Evolutionary conservation across 2,329 filamentous ascomycete species (phyloP), one percentile per base, ranked within the genome.

Genomic region (Cucurbitaria berberidis): DNA sequence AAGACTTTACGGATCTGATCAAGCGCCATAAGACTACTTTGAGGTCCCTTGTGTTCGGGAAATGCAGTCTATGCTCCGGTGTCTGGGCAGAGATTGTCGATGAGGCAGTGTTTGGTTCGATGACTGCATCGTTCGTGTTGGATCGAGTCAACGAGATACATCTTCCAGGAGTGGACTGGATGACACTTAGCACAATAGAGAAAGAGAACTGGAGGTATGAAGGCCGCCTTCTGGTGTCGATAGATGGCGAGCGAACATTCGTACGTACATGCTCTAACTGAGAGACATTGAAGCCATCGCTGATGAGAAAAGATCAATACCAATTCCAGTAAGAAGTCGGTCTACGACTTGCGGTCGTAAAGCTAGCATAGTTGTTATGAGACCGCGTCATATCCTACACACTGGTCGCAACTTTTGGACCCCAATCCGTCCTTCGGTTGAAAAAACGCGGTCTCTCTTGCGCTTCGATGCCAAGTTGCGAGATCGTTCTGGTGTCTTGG

Each of bases 61-160:
- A 45, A 13, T 69, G 52, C 40, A 59, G 54, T 36, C 49, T 72
- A 2, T 27, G 41, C 6, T 29, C 45, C 8, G 68, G 68, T 9
- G 9, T 32, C 2, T 72, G 70, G 68, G 58, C 61, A 7, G 62
- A 67, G 11, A 16, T 72, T 19, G 66, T 70, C 1, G 63, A 70
- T 22, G 59, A 70, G 19, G 59, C 70, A 5, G 34, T 70, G 3
- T 60, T 59, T 19, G 53, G 49, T 16, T 59, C 67, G 1, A 47
- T 39, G 7, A 61, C 70, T 4, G 9, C 24, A 2, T 39, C 42
- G 15, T 72, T 72, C 34, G 27, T 34, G 1, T 44, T 72, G 19
- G 38, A 65, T 18, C 35, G 15, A 8, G 69, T 70, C 38, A 56
- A 66, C 26, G 67, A 72, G 27, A 49, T 15, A 19, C 16, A 5